Percentiles rank a stretch among this genome's conserved stretches.
Evolutionary conservation across 2,329 filamentous ascomycete species (phyloP).

Genomic region (Tolypocladium paradoxum): DNA sequence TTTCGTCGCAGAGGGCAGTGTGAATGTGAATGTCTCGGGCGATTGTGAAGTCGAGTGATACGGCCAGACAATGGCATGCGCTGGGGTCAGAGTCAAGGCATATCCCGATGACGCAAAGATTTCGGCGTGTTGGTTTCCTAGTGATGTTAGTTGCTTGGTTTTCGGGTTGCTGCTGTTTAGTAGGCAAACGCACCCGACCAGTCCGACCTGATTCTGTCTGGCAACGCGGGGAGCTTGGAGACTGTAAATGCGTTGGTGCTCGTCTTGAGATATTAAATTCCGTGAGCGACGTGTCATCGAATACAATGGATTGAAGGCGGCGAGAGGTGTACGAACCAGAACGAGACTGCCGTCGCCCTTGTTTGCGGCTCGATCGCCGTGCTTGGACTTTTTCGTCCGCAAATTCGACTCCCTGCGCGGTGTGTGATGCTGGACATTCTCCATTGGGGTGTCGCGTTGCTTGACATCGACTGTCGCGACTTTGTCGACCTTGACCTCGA

Average conservation of each 20-base stretch:
- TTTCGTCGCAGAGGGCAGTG: conserved; percentile 63
- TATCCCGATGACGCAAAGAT: conserved; percentile 58
- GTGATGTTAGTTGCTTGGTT: not conserved
- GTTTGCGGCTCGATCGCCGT: conserved; percentile 45
- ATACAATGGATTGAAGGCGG: conserved; percentile 1
- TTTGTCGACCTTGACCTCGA: conserved; percentile 45
- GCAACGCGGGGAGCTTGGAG: conserved; percentile 72
- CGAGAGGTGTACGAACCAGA: conserved; percentile 38
- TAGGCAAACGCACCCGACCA: conserved; percentile 47
- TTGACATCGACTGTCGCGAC: conserved; percentile 29
- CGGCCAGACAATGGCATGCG: conserved; percentile 82
- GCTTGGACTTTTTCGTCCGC: conserved; percentile 51
- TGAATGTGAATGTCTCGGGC: conserved; percentile 70
- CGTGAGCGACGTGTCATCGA: conserved; percentile 11
- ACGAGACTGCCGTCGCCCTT: conserved; percentile 60
- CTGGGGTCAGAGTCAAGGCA: conserved; percentile 69
- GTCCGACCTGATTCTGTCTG: conserved; percentile 61
- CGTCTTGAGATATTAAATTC: conserved; percentile 42
- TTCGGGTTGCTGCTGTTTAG: not conserved
- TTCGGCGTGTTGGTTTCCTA: conserved; percentile 55
- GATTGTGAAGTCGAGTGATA: conserved; percentile 61
- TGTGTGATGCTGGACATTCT: conserved; percentile 23
- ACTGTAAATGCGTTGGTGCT: conserved; percentile 78
- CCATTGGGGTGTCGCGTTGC: conserved; percentile 30
- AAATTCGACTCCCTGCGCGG: conserved; percentile 45